Evolutionary conservation across 192 early-diverging fungal genomes (phyloP).

Genomic region (Kappamyces sp.): DNA sequence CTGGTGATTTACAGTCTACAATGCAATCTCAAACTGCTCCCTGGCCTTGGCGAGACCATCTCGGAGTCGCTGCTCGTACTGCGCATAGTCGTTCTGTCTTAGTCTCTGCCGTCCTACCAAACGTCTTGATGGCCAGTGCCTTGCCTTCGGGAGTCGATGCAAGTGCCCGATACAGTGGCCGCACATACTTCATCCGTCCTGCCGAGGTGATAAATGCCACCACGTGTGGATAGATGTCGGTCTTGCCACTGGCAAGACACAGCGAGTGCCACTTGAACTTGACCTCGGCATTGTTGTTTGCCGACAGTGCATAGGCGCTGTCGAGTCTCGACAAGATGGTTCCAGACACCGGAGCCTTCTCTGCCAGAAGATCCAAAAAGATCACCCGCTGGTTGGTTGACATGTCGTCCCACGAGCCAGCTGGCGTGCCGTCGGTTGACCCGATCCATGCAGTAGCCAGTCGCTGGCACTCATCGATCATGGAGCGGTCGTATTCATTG

Average conservation of each 20-base stretch:
- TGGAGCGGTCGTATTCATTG: conserved; percentile 78
- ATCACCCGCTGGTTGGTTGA: conserved; percentile 45
- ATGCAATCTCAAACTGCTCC: neutral
- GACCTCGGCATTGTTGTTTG: conserved; percentile 77
- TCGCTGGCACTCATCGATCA: conserved; percentile 72
- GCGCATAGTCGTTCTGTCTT: no score
- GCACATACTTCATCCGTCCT: conserved; percentile 91
- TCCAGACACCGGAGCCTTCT: conserved; percentile 56
- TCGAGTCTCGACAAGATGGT: conserved; percentile 63
- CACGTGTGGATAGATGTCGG: conserved; percentile 68
- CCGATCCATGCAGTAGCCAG: conserved; percentile 55
- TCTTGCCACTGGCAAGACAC: conserved; percentile 70
- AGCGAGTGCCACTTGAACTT: conserved; percentile 81
- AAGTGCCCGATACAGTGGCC: conserved; percentile 66
- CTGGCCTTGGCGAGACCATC: neutral
- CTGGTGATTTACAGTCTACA: neutral
- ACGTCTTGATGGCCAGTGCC: conserved; percentile 28
- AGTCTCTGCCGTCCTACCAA: no score
- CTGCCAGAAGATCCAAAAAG: conserved; percentile 72
- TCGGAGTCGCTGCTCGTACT: no score
- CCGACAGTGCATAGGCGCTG: conserved; percentile 62
- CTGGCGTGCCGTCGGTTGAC: neutral
- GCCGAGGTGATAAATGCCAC: conserved; percentile 76
- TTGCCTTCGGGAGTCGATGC: conserved; percentile 64
- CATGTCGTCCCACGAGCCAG: neutral